phyloP scores from a whole-genome alignment of 257 asterid genomes.

The Datura wrightii region DNA sequence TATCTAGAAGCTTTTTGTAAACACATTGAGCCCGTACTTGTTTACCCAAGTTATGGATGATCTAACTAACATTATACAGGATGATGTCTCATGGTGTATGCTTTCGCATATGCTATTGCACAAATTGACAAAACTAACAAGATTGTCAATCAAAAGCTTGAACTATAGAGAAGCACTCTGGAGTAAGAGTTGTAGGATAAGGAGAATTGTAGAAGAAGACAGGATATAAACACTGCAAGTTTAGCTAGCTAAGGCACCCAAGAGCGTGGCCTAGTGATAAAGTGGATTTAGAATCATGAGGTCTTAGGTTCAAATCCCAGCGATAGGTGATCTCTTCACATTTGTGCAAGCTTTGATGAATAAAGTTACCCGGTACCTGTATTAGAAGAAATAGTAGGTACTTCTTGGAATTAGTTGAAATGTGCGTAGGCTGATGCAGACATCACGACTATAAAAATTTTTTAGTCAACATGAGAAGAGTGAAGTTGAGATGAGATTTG shows the following conservation, averaged over 20 bases:
- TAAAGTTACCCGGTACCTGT: neutral
- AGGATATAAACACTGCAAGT: neutral
- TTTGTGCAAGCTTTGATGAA: neutral
- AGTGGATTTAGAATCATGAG: neutral
- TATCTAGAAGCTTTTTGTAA: neutral
- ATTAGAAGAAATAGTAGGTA: neutral
- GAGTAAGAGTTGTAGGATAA: neutral
- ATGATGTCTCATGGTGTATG: conserved; percentile 4
- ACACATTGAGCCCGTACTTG: neutral
- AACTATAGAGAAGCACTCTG: neutral
- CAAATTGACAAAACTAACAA: neutral
- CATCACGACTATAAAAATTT: neutral
- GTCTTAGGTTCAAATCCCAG: neutral
- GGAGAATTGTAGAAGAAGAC: conserved; percentile 5
- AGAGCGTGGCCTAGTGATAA: neutral
- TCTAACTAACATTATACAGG: neutral
- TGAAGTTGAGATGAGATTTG: neutral
- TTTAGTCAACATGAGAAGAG: neutral
- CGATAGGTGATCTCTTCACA: neutral
- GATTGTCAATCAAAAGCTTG: neutral
- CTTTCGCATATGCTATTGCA: conserved; percentile 12
- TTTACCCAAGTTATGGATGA: neutral
- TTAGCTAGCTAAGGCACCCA: neutral
- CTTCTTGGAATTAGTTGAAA: neutral
- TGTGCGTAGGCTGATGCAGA: neutral